phyloP scores from a whole-genome alignment of 2,329 filamentous ascomycete genomes.

The Mycosphaerelloides madeirae region DNA sequence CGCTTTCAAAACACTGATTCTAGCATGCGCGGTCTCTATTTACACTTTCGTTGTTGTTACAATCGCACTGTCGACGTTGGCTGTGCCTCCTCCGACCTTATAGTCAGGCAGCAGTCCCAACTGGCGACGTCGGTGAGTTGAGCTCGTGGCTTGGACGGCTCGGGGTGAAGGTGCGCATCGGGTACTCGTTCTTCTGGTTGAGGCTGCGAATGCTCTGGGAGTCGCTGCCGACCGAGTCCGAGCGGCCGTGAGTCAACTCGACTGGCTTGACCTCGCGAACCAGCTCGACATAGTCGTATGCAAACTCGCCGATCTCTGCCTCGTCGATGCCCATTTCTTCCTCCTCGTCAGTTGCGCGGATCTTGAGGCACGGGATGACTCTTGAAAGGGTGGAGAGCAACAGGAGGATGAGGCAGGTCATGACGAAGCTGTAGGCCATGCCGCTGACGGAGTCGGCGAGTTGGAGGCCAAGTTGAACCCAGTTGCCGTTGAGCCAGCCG shows the following conservation, averaged over 20 bases:
- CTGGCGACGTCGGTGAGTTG: background rate
- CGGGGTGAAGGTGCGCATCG: constrained; percentile 4
- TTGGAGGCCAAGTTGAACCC: constrained; percentile 78
- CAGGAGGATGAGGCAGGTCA: constrained; percentile 68
- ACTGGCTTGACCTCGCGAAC: constrained; percentile 58
- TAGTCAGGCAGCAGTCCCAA: constrained; percentile 3
- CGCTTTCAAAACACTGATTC: too few species aligned
- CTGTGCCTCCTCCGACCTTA: too few species aligned
- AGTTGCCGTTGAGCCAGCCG: constrained; percentile 80
- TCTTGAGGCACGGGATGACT: constrained; percentile 67
- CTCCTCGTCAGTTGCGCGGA: constrained; percentile 70
- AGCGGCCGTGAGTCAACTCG: background rate
- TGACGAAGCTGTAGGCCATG: constrained; percentile 70
- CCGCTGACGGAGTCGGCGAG: constrained; percentile 75
- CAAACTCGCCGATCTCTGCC: constrained; percentile 83
- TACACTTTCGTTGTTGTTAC: too few species aligned
- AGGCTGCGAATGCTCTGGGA: constrained; percentile 6
- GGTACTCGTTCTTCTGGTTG: constrained; percentile 8
- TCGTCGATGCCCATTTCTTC: constrained; percentile 85
- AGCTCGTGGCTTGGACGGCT: too few species aligned
- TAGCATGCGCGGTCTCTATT: too few species aligned
- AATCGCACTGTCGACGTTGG: too few species aligned
- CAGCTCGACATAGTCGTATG: constrained; percentile 90
- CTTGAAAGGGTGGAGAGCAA: constrained; percentile 63
- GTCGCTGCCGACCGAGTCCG: background rate